Conservation (phyloP, 2,329 filamentous ascomycete species). For the Diaporthe helianthi region DNA sequence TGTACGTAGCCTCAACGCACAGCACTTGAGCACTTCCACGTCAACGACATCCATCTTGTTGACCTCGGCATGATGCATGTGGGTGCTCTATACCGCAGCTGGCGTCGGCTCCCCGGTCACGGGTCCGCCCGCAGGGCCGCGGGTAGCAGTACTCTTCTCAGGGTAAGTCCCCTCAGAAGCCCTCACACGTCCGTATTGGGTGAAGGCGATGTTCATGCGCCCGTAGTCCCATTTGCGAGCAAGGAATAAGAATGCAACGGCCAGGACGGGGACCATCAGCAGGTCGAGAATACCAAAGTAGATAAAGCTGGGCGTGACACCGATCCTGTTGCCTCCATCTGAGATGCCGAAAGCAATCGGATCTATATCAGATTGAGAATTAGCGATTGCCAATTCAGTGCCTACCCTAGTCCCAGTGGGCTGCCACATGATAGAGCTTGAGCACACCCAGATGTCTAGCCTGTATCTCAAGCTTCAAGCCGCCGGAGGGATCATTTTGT, state of each 20-base stretch:
- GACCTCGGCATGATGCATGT: too few relatives aligned
- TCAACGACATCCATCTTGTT: not conserved
- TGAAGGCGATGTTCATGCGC: slow-evolving; percentile 59
- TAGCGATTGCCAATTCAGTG: not conserved
- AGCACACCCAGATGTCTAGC: not conserved
- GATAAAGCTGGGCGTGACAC: slow-evolving; percentile 53
- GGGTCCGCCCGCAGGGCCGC: slow-evolving; percentile 37
- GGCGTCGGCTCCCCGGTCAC: slow-evolving; percentile 25
- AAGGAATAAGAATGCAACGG: slow-evolving; percentile 51
- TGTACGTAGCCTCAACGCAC: too few relatives aligned
- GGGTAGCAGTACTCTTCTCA: slow-evolving; percentile 49
- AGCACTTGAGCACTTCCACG: too few relatives aligned
- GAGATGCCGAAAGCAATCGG: slow-evolving; percentile 60
- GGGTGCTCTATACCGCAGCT: slow-evolving; percentile 4
- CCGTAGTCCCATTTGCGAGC: slow-evolving; percentile 59
- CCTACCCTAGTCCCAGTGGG: too few relatives aligned
- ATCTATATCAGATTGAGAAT: slow-evolving; percentile 38
- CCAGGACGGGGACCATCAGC: slow-evolving; percentile 53
- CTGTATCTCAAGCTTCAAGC: too few relatives aligned
- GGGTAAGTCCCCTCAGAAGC: slow-evolving; percentile 50
- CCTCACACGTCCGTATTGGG: slow-evolving; percentile 60
- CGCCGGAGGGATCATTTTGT: too few relatives aligned
- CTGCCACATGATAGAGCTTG: not conserved
- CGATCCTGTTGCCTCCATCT: slow-evolving; percentile 60
- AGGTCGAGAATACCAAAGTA: slow-evolving; percentile 63